Evolutionary conservation across 768 basidiomycete genomes (phyloP).

Genomic region (Boletus subparvulus): DNA sequence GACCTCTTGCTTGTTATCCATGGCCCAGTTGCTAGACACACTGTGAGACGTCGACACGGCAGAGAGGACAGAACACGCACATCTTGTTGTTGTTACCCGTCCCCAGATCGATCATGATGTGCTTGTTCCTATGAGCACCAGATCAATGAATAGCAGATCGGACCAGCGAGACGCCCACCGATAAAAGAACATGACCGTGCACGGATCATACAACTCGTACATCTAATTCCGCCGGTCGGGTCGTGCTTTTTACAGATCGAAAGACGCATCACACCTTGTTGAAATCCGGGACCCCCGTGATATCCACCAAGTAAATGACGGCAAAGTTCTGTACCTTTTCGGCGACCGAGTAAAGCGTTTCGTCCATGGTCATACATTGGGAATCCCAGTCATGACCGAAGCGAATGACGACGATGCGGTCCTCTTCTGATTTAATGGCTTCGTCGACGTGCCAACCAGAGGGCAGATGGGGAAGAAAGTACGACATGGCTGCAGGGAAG

Average conservation of each 20-base stretch:
- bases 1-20: constrained; percentile 98
- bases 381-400: constrained; percentile 94
- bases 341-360: constrained; percentile 86
- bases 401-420: constrained; percentile 89
- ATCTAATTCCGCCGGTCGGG: constrained; percentile 53
- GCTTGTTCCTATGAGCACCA: constrained; percentile 71
- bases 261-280: constrained; percentile 67
- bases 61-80: constrained; percentile 44
- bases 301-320: constrained; percentile 93
- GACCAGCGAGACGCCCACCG: constrained; percentile 51
- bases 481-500: constrained; percentile 57
- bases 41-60: not conserved
- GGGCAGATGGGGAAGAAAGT: constrained; percentile 84
- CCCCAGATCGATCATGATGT: constrained; percentile 99
- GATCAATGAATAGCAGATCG: not conserved
- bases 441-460: constrained; percentile 99
- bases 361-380: constrained; percentile 99
- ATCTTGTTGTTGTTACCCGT: constrained; percentile 99
- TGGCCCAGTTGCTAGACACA: constrained; percentile 86
- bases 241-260: not conserved
- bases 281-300: constrained; percentile 96
- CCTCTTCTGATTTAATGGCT: constrained; percentile 97
- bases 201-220: constrained; percentile 98
- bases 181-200: constrained; percentile 99
- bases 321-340: constrained; percentile 99